Evolutionary conservation across 352 stramenopile genomes (phyloP), one percentile per base, ranked within the genome.

Genomic region (Pythium dissotocum): DNA sequence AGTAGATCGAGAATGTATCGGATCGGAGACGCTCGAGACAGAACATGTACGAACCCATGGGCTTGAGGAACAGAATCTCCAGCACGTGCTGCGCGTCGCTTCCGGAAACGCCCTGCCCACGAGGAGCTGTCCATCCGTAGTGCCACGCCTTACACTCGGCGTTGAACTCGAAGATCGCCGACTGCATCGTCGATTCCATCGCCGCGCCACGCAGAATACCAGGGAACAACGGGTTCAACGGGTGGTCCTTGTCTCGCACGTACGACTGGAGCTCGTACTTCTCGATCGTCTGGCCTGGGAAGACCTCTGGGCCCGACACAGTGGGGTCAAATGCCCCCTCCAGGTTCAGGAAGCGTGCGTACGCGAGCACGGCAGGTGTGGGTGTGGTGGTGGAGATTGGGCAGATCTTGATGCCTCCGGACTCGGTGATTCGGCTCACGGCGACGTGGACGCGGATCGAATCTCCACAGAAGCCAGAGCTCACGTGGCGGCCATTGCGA

Each of bases 151-250:
- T 96, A 65, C 86, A 93, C 60, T 94, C 84, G 4, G 82, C 77
- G 44, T 97, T 97, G 66, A 97, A 95, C 71, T 95, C 87, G 44
- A 95, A 96, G 61, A 91, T 92, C 35, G 86, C 85, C 10, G 85
- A 92, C 63, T 93, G 85, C 0, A 83, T 83, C 33, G 85, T 83
- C 18, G 82, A 88, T 46, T 95, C 87, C 84, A 92, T 93, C 8
- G 85, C 82, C 4, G 87, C 85, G 30, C 85, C 83, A 35, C 86
- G 84, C 16, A 92, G 57, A 65, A 94, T 90, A 24, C 85, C 85
- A 0, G 84, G 78, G 44, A 93, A 90, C 4, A 94, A 63, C 14
- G 86, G 86, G 60, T 93, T 94, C 73, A 92, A 82, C 32, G 84
- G 83, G 35, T 91, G 79, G 44, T 91, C 76, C 54, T 91, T 90